These are phyloP conservation scores for Draba incana DNA, from an alignment of 345 rosid genomes.

Conservation along the genomic window DNA sequence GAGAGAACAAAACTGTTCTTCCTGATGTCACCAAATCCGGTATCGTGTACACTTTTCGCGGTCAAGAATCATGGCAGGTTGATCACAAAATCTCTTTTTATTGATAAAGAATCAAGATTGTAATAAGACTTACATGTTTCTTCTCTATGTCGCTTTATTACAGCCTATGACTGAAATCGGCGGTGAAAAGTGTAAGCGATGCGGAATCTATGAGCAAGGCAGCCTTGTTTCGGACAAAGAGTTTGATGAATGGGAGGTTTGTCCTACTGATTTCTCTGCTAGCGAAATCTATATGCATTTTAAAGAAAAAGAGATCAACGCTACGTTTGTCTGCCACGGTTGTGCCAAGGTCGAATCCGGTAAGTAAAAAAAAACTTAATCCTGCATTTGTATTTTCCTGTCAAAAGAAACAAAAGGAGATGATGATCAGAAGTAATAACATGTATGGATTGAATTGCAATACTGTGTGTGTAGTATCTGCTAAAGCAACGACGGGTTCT, in stretches of 20 bases:
- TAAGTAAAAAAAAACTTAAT: constrained; percentile 35
- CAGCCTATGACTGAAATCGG: constrained; percentile 75
- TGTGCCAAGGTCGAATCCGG: constrained; percentile 52
- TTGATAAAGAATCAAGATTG: neutral
- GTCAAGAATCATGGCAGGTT: constrained; percentile 87
- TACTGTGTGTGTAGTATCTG: constrained; percentile 19
- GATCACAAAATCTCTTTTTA: neutral
- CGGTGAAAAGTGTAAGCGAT: constrained; percentile 80
- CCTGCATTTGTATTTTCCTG: constrained; percentile 9
- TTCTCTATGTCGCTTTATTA: constrained; percentile 23
- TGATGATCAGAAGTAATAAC: constrained; percentile 21
- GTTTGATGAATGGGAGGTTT: constrained; percentile 87
- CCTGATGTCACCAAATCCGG: constrained; percentile 54
- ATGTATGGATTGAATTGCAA: neutral
- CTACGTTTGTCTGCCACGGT: constrained; percentile 67
- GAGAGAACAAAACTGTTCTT: constrained; percentile 56
- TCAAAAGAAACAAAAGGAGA: constrained; percentile 7
- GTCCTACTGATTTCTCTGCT: constrained; percentile 71
- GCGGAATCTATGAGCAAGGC: constrained; percentile 86
- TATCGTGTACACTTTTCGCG: constrained; percentile 50
- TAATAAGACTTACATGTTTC: neutral
- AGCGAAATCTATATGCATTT: constrained; percentile 57
- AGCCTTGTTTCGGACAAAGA: constrained; percentile 61
- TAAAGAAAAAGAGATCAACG: constrained; percentile 63
- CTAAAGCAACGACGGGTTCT: constrained; percentile 19